Evolutionary conservation across 164 flowering plant species (phyloP).

Genomic region (Annona squamosa): DNA sequence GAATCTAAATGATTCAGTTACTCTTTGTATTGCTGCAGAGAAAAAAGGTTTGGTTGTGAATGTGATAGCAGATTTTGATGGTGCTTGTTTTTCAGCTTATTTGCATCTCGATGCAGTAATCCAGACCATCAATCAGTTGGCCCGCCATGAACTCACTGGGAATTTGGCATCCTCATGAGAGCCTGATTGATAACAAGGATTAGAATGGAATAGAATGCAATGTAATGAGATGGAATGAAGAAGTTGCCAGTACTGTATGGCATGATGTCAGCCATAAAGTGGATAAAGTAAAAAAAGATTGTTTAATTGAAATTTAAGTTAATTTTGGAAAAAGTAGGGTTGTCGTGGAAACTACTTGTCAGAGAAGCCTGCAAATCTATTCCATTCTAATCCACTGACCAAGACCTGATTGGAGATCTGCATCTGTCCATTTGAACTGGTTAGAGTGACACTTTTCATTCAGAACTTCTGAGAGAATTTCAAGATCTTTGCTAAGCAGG

Average conservation of each 20-base stretch:
- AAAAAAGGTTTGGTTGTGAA: slow-evolving; percentile 52
- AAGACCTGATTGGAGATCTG: background rate
- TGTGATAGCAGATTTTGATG: background rate
- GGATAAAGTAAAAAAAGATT: no score
- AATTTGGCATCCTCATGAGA: no score
- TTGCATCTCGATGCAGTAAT: background rate
- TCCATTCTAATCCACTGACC: no score
- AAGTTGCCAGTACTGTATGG: no score
- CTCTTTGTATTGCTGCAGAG: slow-evolving; percentile 90
- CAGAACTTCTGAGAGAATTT: background rate
- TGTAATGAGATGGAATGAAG: no score
- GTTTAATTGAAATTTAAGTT: no score
- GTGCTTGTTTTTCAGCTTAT: background rate
- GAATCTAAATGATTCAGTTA: slow-evolving; percentile 85
- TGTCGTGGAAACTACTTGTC: no score
- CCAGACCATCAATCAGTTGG: background rate
- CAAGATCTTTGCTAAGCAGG: background rate
- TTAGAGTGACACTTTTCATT: background rate
- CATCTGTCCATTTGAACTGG: background rate
- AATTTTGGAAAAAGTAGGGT: no score
- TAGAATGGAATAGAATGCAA: no score
- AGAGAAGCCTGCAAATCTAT: no score
- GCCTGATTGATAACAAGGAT: no score
- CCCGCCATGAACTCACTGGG: background rate
- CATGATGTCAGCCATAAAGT: no score